A percentile compares a stretch with the other conserved stretches of the same genome.
Conservation (phyloP, 352 stramenopile genomes). For the Phytophthora rubi region DNA sequence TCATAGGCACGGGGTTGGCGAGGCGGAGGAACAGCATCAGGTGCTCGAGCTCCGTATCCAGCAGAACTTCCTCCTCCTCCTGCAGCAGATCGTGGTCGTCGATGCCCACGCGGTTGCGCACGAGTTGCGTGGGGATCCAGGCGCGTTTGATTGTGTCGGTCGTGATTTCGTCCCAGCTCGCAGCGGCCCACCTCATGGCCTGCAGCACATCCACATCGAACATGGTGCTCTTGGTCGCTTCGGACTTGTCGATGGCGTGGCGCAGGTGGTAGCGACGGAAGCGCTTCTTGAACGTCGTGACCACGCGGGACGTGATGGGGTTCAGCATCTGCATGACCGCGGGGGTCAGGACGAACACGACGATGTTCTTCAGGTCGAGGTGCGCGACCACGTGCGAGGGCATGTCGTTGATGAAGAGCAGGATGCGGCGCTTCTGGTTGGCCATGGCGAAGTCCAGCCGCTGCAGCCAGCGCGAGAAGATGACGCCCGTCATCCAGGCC, state of each 20-base stretch:
- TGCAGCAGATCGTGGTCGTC: slow-evolving; percentile 59
- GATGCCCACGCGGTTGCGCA: slow-evolving; percentile 56
- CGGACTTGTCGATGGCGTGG: slow-evolving; percentile 64
- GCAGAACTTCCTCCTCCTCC: slow-evolving; percentile 60
- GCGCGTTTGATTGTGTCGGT: slow-evolving; percentile 72
- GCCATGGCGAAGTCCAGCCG: slow-evolving; percentile 82
- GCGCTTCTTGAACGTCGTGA: slow-evolving; percentile 76
- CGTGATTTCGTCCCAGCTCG: slow-evolving; percentile 77
- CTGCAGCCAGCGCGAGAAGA: slow-evolving; percentile 86
- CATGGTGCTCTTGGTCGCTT: slow-evolving; percentile 49
- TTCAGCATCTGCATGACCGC: slow-evolving; percentile 68
- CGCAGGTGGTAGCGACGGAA: slow-evolving; percentile 78
- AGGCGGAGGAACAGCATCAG: slow-evolving; percentile 72
- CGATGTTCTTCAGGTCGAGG: slow-evolving; percentile 78
- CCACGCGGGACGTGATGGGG: slow-evolving; percentile 64
- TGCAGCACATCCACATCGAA: slow-evolving; percentile 77
- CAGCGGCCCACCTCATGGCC: slow-evolving; percentile 79
- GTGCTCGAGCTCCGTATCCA: slow-evolving; percentile 73
- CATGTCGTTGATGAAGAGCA: slow-evolving; percentile 82
- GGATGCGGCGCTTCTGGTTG: slow-evolving; percentile 75
- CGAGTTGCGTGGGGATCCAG: slow-evolving; percentile 66
- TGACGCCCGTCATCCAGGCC: slow-evolving; percentile 84
- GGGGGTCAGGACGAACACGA: slow-evolving; percentile 64
- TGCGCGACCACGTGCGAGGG: slow-evolving; percentile 79
- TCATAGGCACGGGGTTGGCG: slow-evolving; percentile 61